A percentile compares a stretch with the other conserved stretches of the same genome.
phyloP scores from a whole-genome alignment of 352 stramenopile species.

The Phytophthora uliginosa region DNA sequence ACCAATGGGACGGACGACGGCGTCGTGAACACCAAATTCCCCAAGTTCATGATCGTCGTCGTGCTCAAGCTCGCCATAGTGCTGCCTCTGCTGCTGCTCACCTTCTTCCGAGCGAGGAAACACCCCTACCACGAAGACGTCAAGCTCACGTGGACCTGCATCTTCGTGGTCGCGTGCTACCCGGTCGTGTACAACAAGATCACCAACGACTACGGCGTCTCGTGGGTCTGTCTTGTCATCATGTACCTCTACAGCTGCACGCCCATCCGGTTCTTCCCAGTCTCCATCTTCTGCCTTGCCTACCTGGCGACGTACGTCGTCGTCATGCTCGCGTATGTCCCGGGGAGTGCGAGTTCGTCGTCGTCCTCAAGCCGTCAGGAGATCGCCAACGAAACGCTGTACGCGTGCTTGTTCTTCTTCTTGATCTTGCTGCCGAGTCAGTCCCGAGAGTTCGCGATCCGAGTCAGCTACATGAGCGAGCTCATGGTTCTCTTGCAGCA shows the following conservation, averaged over 20 bases:
- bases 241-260: slow-evolving; percentile 91
- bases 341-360: slow-evolving; percentile 33
- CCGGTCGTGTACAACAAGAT: slow-evolving; percentile 87
- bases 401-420: slow-evolving; percentile 84
- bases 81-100: slow-evolving; percentile 69
- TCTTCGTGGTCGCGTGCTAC: slow-evolving; percentile 68
- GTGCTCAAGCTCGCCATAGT: slow-evolving; percentile 73
- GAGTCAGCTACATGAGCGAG: slow-evolving; percentile 89
- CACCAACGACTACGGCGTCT: slow-evolving; percentile 85
- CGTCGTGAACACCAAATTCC: slow-evolving; percentile 41
- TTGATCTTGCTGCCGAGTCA: slow-evolving; percentile 84
- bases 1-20: slow-evolving; percentile 32
- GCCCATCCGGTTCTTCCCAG: slow-evolving; percentile 85
- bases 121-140: slow-evolving; percentile 69
- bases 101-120: slow-evolving; percentile 74
- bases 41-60: slow-evolving; percentile 78
- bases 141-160: slow-evolving; percentile 80
- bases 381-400: slow-evolving; percentile 83
- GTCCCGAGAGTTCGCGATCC: slow-evolving; percentile 84
- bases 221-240: slow-evolving; percentile 85
- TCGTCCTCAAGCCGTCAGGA: slow-evolving; percentile 40
- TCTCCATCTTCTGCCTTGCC: slow-evolving; percentile 70
- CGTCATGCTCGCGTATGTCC: slow-evolving; percentile 77
- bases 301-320: slow-evolving; percentile 80
- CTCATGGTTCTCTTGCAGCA: slow-evolving; percentile 87